Conservation (phyloP, 2,329 filamentous ascomycete species). For the Penicillium sp. region DNA sequence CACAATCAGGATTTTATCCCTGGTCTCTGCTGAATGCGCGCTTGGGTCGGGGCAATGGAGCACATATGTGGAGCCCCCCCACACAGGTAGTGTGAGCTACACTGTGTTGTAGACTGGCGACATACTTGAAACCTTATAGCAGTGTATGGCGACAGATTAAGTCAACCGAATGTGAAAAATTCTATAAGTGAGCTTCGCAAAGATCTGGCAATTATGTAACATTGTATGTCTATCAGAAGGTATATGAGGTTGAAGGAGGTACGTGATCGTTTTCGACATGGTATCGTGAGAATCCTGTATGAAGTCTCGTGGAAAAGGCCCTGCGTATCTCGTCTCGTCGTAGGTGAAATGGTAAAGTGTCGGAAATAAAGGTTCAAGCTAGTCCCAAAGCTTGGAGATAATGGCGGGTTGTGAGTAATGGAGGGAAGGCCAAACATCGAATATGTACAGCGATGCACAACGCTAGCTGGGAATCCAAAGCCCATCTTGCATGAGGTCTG, state of each 20-base stretch:
- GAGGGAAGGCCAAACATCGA: neutral
- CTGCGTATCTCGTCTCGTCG: slow-evolving; percentile 28
- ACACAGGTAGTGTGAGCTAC: neutral
- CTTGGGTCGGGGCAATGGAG: no score
- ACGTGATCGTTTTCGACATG: slow-evolving; percentile 24
- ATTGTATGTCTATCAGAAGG: slow-evolving; percentile 24
- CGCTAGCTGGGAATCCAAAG: slow-evolving; percentile 40
- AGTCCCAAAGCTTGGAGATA: neutral
- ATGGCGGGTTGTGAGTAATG: neutral
- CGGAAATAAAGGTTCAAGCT: neutral
- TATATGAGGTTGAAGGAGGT: slow-evolving; percentile 9
- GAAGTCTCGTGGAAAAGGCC: slow-evolving; percentile 17
- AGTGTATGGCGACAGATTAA: neutral
- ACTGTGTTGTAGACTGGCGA: neutral
- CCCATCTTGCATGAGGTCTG: slow-evolving; percentile 44
- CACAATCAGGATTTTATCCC: neutral
- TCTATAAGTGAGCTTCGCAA: neutral
- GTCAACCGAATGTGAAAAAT: neutral
- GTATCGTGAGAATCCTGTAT: slow-evolving; percentile 20
- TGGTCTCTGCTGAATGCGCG: neutral
- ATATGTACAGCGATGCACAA: slow-evolving; percentile 1
- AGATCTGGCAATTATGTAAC: slow-evolving; percentile 20
- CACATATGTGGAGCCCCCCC: neutral
- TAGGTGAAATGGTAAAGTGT: slow-evolving; percentile 5
- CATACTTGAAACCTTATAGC: neutral